phyloP scores from a whole-genome alignment of 169 alveolate genomes.

The Eimeria brunetti region DNA sequence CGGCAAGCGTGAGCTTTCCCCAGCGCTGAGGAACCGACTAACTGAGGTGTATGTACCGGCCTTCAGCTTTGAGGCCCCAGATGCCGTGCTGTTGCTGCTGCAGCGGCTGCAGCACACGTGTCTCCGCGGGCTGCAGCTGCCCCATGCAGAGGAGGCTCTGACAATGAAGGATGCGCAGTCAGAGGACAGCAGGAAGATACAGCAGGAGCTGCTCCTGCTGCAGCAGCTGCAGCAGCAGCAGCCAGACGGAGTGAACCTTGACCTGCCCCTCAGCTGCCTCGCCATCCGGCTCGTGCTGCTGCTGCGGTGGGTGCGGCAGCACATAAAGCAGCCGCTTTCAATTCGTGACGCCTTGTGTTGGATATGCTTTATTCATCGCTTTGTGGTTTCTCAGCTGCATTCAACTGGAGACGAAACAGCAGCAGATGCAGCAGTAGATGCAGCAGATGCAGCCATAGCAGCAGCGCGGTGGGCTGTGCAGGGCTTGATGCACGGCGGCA shows the following conservation, averaged over 20 bases:
- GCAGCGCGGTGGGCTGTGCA: constrained; percentile 42
- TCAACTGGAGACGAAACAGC: neutral
- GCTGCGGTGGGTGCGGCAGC: constrained; percentile 83
- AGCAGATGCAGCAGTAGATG: neutral
- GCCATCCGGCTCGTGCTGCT: constrained; percentile 28
- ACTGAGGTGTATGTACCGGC: constrained; percentile 97
- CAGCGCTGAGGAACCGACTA: constrained; percentile 98
- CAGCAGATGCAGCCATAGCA: constrained; percentile 16
- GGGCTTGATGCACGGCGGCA: constrained; percentile 80
- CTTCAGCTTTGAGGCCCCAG: constrained; percentile 74
- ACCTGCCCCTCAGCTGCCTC: constrained; percentile 47
- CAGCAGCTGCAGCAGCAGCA: constrained; percentile 48
- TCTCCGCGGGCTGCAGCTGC: constrained; percentile 32
- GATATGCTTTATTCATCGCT: constrained; percentile 73
- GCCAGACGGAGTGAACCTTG: neutral
- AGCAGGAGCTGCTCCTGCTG: constrained; percentile 15
- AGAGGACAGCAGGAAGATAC: neutral
- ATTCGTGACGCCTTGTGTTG: constrained; percentile 84
- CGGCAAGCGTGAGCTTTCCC: constrained; percentile 99
- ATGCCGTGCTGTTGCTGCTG: constrained; percentile 63
- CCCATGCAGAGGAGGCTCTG: constrained; percentile 35
- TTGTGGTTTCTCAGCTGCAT: constrained; percentile 46
- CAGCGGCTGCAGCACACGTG: constrained; percentile 72
- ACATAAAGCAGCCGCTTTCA: constrained; percentile 84
- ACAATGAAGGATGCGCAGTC: neutral